phyloP scores from a whole-genome alignment of 208 protist species.

The Sergeia podlipaevii region DNA sequence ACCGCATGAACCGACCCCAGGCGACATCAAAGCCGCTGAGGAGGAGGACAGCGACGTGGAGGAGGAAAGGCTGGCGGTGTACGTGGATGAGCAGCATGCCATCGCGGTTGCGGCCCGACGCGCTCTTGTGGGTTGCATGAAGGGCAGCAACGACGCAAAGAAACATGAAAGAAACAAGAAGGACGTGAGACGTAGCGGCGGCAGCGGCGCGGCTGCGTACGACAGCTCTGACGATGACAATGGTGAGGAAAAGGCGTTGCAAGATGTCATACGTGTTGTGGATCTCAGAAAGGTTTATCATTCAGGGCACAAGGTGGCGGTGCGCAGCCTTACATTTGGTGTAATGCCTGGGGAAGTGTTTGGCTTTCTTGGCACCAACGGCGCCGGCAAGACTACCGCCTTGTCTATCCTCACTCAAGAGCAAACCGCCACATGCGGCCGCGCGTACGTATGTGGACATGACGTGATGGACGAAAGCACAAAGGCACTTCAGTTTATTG shows the following conservation, averaged over 20 bases:
- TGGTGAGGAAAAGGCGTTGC: background rate
- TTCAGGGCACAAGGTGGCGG: constrained; percentile 38
- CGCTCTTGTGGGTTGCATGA: background rate
- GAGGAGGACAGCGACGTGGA: constrained; percentile 13
- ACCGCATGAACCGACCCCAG: background rate
- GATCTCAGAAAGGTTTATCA: constrained; percentile 33
- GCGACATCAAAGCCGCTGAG: background rate
- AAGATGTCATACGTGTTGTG: constrained; percentile 26
- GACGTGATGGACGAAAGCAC: constrained; percentile 38
- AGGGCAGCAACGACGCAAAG: constrained; percentile 15
- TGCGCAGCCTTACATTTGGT: constrained; percentile 59
- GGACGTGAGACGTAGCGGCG: constrained; percentile 13
- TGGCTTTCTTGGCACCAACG: constrained; percentile 83
- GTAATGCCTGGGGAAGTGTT: constrained; percentile 75
- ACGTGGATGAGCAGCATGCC: background rate
- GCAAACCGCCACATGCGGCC: constrained; percentile 55
- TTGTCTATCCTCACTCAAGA: constrained; percentile 82
- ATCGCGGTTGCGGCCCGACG: background rate
- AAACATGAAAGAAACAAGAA: too few species aligned
- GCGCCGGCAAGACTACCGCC: constrained; percentile 82
- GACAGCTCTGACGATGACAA: background rate
- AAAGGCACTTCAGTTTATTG: constrained; percentile 59
- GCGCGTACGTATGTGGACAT: constrained; percentile 42
- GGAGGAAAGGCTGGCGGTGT: constrained; percentile 6
- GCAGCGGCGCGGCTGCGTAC: background rate